These are phyloP conservation scores for Skeletonema tropicum DNA, from an alignment of 108 stramenopile species.

Conservation along the genomic window DNA sequence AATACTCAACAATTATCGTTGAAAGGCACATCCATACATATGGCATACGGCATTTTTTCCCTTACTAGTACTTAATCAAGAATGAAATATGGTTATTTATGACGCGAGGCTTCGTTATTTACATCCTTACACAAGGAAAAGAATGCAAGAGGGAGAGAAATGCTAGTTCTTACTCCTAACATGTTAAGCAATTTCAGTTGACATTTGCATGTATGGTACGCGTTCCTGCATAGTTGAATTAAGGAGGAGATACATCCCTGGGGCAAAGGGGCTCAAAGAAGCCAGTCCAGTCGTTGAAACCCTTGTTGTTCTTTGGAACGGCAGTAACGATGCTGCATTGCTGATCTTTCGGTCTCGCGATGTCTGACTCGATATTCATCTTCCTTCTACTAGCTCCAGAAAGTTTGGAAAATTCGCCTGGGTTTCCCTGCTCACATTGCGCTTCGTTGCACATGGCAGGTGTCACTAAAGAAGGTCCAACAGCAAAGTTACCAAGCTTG, in stretches of 20 bases:
- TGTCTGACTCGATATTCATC: conserved; percentile 14
- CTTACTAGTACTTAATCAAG: no score
- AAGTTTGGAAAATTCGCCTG: not conserved
- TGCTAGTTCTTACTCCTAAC: no score
- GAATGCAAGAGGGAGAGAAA: no score
- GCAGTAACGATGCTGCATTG: conserved; percentile 6
- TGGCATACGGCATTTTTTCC: no score
- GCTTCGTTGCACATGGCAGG: conserved; percentile 19
- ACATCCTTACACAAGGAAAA: no score
- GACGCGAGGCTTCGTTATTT: no score
- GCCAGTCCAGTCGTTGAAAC: not conserved
- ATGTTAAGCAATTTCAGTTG: no score
- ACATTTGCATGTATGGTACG: no score
- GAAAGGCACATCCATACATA: no score
- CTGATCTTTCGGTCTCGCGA: conserved; percentile 12
- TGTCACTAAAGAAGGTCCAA: conserved; percentile 24
- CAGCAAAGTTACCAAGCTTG: conserved; percentile 21
- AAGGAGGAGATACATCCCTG: not conserved
- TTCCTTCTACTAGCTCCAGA: conserved; percentile 15
- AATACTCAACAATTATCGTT: no score
- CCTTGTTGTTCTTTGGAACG: not conserved
- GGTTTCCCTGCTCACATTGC: conserved; percentile 8
- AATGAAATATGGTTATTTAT: no score
- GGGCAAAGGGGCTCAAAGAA: not conserved
- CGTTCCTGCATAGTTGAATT: not conserved